These are phyloP conservation scores for Zasmidium citrigriseum DNA, from an alignment of 2,329 filamentous ascomycete species.

Conservation along the genomic window DNA sequence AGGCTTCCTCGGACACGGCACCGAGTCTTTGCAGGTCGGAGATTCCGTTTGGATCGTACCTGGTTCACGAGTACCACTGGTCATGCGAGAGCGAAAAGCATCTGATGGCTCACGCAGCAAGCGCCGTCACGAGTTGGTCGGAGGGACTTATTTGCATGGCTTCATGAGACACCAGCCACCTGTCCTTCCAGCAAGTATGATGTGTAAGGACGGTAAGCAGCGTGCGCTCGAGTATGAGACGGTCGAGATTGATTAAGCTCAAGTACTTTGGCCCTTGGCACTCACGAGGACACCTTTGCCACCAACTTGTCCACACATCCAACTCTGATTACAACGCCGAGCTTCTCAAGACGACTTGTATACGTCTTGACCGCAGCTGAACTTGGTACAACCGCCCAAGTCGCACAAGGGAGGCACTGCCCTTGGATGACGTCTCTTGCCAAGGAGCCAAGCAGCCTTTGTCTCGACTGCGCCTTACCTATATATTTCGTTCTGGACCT, in stretches of 20 bases:
- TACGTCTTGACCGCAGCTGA: neutral
- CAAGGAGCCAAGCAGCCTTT: neutral
- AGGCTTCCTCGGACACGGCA: neutral
- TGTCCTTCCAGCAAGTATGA: neutral
- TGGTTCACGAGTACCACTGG: neutral
- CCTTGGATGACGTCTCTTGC: neutral
- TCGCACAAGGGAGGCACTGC: neutral
- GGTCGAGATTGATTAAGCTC: neutral
- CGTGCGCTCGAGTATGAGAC: neutral
- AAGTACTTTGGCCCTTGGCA: no score
- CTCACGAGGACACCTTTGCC: no score
- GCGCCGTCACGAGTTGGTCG: neutral
- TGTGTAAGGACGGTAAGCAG: neutral
- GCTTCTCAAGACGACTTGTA: no score
- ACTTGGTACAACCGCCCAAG: neutral
- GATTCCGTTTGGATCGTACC: neutral
- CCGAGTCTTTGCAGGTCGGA: neutral
- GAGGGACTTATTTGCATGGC: slow-evolving; percentile 1
- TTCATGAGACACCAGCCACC: neutral
- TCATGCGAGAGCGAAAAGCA: neutral
- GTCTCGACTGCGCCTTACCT: neutral
- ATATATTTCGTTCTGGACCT: neutral
- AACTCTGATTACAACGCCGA: neutral
- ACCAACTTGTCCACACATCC: neutral
- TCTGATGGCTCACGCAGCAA: neutral